These are phyloP conservation scores for Cytidiella melzeri DNA, from an alignment of 768 basidiomycete genomes.

Conservation along the genomic window DNA sequence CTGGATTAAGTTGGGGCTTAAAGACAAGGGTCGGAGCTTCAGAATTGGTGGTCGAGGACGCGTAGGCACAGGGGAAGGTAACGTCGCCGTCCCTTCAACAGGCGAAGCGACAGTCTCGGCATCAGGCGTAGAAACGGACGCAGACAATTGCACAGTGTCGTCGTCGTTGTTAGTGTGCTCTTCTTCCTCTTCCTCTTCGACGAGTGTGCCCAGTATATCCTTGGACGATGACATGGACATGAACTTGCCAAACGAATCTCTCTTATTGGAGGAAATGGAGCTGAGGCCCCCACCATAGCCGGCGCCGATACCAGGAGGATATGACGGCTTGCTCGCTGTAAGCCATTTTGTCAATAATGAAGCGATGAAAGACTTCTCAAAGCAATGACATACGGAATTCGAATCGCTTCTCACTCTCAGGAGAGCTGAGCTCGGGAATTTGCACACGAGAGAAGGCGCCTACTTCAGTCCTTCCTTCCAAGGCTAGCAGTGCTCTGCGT, in stretches of 20 bases:
- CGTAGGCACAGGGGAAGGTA: slow-evolving; percentile 28
- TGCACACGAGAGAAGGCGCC: slow-evolving; percentile 67
- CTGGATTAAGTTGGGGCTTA: slow-evolving; percentile 45
- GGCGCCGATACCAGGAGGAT: slow-evolving; percentile 41
- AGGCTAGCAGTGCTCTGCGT: slow-evolving; percentile 75
- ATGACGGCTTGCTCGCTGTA: slow-evolving; percentile 56
- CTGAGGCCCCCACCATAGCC: slow-evolving; percentile 36
- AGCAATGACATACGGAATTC: slow-evolving; percentile 55
- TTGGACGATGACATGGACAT: slow-evolving; percentile 56
- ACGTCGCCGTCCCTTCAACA: slow-evolving; percentile 10
- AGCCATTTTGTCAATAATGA: neutral
- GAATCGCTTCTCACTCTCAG: slow-evolving; percentile 48
- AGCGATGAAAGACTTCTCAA: neutral
- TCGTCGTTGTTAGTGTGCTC: slow-evolving; percentile 32
- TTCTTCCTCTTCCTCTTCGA: slow-evolving; percentile 87
- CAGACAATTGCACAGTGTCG: slow-evolving; percentile 9
- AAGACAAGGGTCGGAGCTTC: slow-evolving; percentile 65
- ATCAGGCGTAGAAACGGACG: slow-evolving; percentile 8
- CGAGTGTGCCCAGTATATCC: slow-evolving; percentile 70
- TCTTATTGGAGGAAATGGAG: slow-evolving; percentile 49
- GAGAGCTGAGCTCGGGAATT: slow-evolving; percentile 70
- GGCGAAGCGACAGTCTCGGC: slow-evolving; percentile 5
- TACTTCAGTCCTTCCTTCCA: slow-evolving; percentile 77
- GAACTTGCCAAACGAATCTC: slow-evolving; percentile 76
- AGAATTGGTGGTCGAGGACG: slow-evolving; percentile 63